Evolutionary conservation across 2,329 filamentous ascomycete species (phyloP), one percentile per base, ranked within the genome.

Genomic region (Aspergillus sp.): DNA sequence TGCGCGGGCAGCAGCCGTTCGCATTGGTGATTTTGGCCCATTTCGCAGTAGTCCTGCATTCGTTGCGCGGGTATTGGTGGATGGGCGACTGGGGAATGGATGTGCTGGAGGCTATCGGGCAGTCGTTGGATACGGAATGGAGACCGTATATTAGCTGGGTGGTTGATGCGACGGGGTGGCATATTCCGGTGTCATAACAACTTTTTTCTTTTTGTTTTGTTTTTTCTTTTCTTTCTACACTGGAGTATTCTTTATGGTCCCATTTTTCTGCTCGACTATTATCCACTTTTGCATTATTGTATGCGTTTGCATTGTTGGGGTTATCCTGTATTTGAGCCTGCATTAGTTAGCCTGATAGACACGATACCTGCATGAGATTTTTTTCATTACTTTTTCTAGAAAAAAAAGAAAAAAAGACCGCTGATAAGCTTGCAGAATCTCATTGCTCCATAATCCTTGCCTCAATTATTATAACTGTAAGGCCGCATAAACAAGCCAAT

Each of bases 1-100:
- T 72, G 3, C 52, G 57, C 9, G 57, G 65, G 44, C 60, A 65
- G 12, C 54, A 58, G 12, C 68, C 70, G 0, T 69, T 73, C 48
- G 69, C 71, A 1, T 51, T 74, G 7, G 63, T 69, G 9, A 58
- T 74, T 10, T 58, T 73, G 4, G 70, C 69, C 2, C 66, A 74
- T 49, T 74, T 68, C 49, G 65, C 65, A 0, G 66, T 74, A 6
- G 48, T 71, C 3, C 69, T 86, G 41, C 82, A 82, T 57, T 74
- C 75, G 32, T 70, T 84, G 51, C 77, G 83, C 50, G 64, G 72
- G 10, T 69, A 81, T 10, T 88, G 84, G 84, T 88, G 84, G 83
- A 68, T 86, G 29, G 74, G 80, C 19, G 81, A 83, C 35, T 82
- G 85, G 57, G 77, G 82, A 5, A 75, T 77, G 10, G 76, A 80